Evolutionary conservation across 2,329 filamentous ascomycete species (phyloP).

Genomic region (Ophiocordyceps camponoti-saundersi): DNA sequence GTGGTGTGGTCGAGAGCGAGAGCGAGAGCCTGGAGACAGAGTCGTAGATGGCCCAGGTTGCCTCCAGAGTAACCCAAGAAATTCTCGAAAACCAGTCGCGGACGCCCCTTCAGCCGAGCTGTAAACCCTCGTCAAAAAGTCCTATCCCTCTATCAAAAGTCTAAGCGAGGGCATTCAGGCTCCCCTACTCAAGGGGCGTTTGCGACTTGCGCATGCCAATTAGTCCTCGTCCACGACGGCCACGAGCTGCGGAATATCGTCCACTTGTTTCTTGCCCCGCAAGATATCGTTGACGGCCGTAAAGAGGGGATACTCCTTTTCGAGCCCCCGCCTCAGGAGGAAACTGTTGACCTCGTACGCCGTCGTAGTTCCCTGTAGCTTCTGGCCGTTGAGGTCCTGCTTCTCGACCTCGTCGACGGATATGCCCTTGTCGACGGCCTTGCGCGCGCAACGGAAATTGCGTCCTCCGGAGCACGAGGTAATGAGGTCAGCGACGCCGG

Average conservation of each 20-base stretch:
- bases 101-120: too few species aligned
- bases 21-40: too few species aligned
- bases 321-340: conserved; percentile 58
- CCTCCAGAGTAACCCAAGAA: too few species aligned
- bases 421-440: conserved; percentile 64
- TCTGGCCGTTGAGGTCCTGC: conserved; percentile 87
- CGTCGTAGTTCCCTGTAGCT: conserved; percentile 85
- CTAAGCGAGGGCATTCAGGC: too few species aligned
- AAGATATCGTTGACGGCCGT: conserved; percentile 74
- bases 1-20: too few species aligned
- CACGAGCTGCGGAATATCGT: conserved; percentile 63
- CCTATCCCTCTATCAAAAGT: too few species aligned
- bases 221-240: conserved; percentile 6
- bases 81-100: too few species aligned
- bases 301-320: conserved; percentile 80
- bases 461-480: conserved; percentile 83
- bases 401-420: conserved; percentile 76
- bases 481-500: conserved; percentile 88
- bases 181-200: too few species aligned
- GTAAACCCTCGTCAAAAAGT: too few species aligned
- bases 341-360: conserved; percentile 85
- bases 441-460: conserved; percentile 87
- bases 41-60: too few species aligned
- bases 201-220: not conserved
- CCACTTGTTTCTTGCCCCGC: conserved; percentile 56